phyloP scores from a whole-genome alignment of 1,284 basidiomycete genomes.

The Rhodotorula sp. region DNA sequence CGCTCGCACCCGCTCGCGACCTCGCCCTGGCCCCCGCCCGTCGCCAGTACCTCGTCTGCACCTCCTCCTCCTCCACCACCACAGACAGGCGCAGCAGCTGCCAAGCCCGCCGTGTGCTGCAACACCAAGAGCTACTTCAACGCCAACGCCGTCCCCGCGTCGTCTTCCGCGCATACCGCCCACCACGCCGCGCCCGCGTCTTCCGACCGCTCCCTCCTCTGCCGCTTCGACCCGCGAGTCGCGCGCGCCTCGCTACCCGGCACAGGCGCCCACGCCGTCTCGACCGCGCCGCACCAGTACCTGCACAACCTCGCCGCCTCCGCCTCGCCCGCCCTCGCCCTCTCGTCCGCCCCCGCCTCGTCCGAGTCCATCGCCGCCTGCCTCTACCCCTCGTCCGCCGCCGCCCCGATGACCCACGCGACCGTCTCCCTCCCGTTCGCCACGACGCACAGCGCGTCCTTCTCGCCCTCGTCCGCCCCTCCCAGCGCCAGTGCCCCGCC shows the following conservation, averaged over 20 bases:
- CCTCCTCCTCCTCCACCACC: slow-evolving; percentile 13
- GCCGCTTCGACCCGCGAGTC: slow-evolving; percentile 49
- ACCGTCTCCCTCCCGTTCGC: slow-evolving; percentile 7
- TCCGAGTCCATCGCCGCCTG: slow-evolving; percentile 22
- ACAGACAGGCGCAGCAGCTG: neutral
- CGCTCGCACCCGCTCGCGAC: neutral
- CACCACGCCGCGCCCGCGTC: too few relatives aligned
- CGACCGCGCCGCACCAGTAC: slow-evolving; percentile 2
- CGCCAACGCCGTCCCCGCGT: slow-evolving; percentile 33
- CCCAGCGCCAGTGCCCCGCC: slow-evolving; percentile 4
- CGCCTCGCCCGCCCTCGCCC: neutral
- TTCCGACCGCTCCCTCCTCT: slow-evolving; percentile 31
- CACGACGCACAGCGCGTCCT: neutral
- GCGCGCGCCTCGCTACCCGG: slow-evolving; percentile 27
- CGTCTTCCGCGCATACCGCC: neutral
- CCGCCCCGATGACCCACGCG: slow-evolving; percentile 21
- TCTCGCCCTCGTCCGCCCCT: neutral
- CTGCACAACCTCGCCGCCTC: slow-evolving; percentile 19
- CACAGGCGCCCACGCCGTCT: slow-evolving; percentile 5
- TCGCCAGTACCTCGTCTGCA: slow-evolving; percentile 33
- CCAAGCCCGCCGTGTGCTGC: neutral
- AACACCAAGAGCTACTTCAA: neutral
- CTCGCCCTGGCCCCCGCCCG: slow-evolving; percentile 31
- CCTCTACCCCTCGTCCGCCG: slow-evolving; percentile 25
- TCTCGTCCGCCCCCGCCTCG: neutral